phyloP scores from a whole-genome alignment of 805 yeast species.

The Saccharomycopsis malanga region DNA sequence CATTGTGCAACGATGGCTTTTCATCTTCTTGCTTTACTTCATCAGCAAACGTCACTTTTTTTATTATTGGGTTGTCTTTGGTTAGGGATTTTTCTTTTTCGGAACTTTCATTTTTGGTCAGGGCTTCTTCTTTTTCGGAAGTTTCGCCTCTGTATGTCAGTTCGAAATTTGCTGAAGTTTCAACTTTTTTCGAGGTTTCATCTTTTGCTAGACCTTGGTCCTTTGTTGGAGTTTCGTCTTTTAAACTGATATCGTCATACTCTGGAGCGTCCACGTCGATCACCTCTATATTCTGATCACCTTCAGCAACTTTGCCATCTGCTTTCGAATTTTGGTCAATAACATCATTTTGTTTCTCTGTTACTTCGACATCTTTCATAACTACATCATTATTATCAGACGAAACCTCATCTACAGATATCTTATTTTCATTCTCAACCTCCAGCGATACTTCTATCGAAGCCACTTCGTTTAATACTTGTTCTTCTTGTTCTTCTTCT shows the following conservation, averaged over 20 bases:
- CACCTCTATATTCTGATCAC: not conserved
- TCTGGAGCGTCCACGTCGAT: not conserved
- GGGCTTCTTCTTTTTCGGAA: not conserved
- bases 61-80: not conserved
- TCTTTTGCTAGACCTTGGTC: not conserved
- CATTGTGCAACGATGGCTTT: conserved; percentile 8
- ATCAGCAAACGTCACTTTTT: not conserved
- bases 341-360: not conserved
- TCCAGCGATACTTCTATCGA: too few species aligned
- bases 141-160: too few species aligned
- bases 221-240: not conserved
- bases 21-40: conserved; percentile 10
- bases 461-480: too few species aligned
- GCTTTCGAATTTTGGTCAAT: not conserved
- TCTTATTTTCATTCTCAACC: too few species aligned
- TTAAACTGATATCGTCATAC: not conserved
- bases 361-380: conserved; percentile 19
- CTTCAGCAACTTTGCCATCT: not conserved
- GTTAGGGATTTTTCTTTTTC: not conserved
- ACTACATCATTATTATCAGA: conserved; percentile 24
- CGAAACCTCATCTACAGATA: too few species aligned
- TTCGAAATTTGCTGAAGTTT: not conserved
- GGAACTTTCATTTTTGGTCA: not conserved
- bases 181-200: not conserved
- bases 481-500: too few species aligned